These are phyloP conservation scores for Phytophthora pini DNA, from an alignment of 352 stramenopile species.

Conservation along the genomic window DNA sequence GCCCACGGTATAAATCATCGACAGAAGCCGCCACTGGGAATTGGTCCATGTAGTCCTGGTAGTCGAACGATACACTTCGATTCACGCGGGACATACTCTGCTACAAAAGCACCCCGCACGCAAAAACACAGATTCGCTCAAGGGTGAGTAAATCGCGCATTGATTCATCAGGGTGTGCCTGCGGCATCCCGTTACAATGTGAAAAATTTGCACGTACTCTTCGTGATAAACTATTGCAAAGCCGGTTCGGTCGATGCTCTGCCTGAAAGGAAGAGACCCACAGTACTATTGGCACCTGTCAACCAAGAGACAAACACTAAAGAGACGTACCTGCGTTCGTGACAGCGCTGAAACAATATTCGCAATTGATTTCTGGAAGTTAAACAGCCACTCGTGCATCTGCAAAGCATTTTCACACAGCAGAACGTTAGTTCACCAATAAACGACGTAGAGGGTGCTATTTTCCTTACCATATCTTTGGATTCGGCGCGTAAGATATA, in stretches of 20 bases:
- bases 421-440: conserved; percentile 10
- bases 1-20: conserved; percentile 65
- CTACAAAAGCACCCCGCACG: conserved; percentile 10
- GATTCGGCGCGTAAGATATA: conserved; percentile 83
- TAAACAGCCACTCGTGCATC: conserved; percentile 92
- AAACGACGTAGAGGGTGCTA: not conserved
- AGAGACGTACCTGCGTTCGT: conserved; percentile 56
- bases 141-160: conserved; percentile 25
- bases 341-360: conserved; percentile 85
- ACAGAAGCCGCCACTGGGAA: conserved; percentile 40
- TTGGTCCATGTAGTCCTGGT: conserved; percentile 61
- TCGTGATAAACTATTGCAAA: conserved; percentile 63
- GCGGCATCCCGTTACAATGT: conserved; percentile 5
- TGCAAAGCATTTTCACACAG: conserved; percentile 16
- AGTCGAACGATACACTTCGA: conserved; percentile 81
- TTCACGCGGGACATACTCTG: conserved; percentile 76
- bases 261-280: conserved; percentile 36
- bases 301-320: not conserved
- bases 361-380: conserved; percentile 90
- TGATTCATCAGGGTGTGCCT: conserved; percentile 4
- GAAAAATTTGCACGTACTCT: conserved; percentile 47
- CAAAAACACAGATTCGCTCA: conserved; percentile 16
- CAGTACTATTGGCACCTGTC: conserved; percentile 1
- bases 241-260: conserved; percentile 56
- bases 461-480: conserved; percentile 71